Evolutionary conservation across 768 basidiomycete species (phyloP), one percentile per base, ranked within the genome.

Genomic region (Rhodotorula graminis): DNA sequence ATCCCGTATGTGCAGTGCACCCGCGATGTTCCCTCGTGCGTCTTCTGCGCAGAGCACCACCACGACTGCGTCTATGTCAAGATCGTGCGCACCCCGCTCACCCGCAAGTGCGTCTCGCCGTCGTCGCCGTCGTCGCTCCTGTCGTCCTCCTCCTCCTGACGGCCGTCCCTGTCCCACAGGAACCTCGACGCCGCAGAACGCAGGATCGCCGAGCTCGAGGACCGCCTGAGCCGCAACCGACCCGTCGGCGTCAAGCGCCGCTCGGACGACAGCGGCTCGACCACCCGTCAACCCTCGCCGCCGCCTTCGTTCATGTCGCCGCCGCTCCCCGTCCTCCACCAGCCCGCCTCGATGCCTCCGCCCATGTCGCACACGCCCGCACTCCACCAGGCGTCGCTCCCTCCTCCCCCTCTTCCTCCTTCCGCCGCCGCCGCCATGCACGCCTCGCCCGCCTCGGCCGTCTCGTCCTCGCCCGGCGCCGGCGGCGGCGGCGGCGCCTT

Each of bases 131-230:
- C 23, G 19, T 3, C 25, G 29, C 18, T 21, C 52, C 44, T 14
- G 8, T 46, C 44, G 37, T 37, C 44, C 44, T 46, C 18, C 8
- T 3, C 44, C 6, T 14, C 8, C 44, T 46, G 18, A 46, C 44
- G 12, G 14, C 44, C 7, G 14, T 3, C 44, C 18, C 6, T 46
- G n/a, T n/a, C n/a, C 2, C 40, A 25, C 33, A 53, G 63, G 40
- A 65, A 65, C 55, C 55, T 65, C 9, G 55, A 56, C 21, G 53
- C 40, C 18, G 64, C 53, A 10, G 53, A 65, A 42, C 23, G 23
- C 15, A 19, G 47, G 19, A 49, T 49, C 47, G 47, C 47, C 47
- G 47, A 49, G 47, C 47, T 49, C 19, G 47, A 49, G 47, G 47
- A 49, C 7, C 47, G 47, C 15, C 21, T 49, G 19, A 49, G 23